Base-by-base conservation (phyloP, 441 rosid genomes). In the Lepidium campestre region DNA sequence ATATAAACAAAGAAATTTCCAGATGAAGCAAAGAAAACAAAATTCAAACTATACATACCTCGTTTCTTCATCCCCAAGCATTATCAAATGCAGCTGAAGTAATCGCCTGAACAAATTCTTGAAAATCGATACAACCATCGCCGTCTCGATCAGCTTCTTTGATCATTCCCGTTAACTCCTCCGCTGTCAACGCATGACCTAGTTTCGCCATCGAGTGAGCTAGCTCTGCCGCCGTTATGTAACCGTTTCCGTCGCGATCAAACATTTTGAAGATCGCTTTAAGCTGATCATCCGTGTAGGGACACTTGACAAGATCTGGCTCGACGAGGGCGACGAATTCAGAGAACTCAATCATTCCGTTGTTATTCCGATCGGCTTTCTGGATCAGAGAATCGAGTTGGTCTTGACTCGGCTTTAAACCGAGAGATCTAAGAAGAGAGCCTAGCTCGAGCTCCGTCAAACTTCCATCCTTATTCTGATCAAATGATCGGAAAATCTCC, bases 91-190 rank as follows among this genome's bases (percentile, higher is more conserved):
- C 84, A 10, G 91, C 89, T 2, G 88, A 84, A 11, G 80, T 80
- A 62, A 88, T 88, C 1, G 91, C 95, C 3, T 75, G 82, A 50
- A 76, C 73, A 42, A 88, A 88, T 63, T 88, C 94, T 58, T 73
- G 67, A 50, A 84, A 88, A 49, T 77, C 81, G 3, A 88, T 88
- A 47, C 82, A 70, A 1, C 94, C 94, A 20, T 88, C 94, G 1
- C 89, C 94, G 9, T 88, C 94, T 2, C 80, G 75, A 71, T 88
- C 94, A 0, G 88, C 94, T 76, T 85, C 94, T 68, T 73, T 82
- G 56, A 88, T 88, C 91, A 88, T 88, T 72, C 91, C 91, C 2
- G 88, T 82, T 61, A 88, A 63, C 75, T 88, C 94, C 31, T 81
- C 82, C 7, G 80, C 85, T 4, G 91, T 86, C 70, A 88, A 80